phyloP scores from a whole-genome alignment of 2,329 filamentous ascomycete genomes.

The Exophiala lecanii-corni region DNA sequence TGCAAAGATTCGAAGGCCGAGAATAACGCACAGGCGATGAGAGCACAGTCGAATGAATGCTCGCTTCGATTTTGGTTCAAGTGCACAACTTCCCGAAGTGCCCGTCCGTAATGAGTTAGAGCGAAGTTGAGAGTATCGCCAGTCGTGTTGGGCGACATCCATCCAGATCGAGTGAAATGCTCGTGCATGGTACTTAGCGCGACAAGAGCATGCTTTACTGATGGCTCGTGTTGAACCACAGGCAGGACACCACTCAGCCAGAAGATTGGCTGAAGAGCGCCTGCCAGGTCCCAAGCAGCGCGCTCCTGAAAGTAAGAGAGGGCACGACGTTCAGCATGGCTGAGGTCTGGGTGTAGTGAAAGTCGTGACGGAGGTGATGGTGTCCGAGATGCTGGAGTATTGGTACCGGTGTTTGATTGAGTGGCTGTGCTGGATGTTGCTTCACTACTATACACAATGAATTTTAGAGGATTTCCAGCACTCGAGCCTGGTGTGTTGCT shows the following conservation, averaged over 20 bases:
- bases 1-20: slow-evolving; percentile 53
- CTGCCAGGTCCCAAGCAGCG: slow-evolving; percentile 27
- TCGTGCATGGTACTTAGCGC: slow-evolving; percentile 31
- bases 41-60: slow-evolving; percentile 31
- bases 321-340: slow-evolving; percentile 25
- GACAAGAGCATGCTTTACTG: slow-evolving; percentile 29
- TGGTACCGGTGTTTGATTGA: slow-evolving; percentile 1
- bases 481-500: slow-evolving; percentile 4
- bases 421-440: neutral
- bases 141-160: slow-evolving; percentile 6
- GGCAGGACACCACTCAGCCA: slow-evolving; percentile 28
- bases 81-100: slow-evolving; percentile 39
- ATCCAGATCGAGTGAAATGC: slow-evolving; percentile 18
- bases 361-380: slow-evolving; percentile 1
- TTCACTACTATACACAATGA: slow-evolving; percentile 12
- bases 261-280: slow-evolving; percentile 28
- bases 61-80: slow-evolving; percentile 34
- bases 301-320: slow-evolving; percentile 29
- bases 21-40: slow-evolving; percentile 49
- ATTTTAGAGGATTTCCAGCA: slow-evolving; percentile 7
- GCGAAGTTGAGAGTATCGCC: slow-evolving; percentile 30
- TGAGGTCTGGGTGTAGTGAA: slow-evolving; percentile 14
- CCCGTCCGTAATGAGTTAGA: slow-evolving; percentile 47
- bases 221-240: slow-evolving; percentile 27
- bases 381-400: neutral